phyloP scores from a whole-genome alignment of 495 filamentous ascomycete genomes.

The Xylaria curta region DNA sequence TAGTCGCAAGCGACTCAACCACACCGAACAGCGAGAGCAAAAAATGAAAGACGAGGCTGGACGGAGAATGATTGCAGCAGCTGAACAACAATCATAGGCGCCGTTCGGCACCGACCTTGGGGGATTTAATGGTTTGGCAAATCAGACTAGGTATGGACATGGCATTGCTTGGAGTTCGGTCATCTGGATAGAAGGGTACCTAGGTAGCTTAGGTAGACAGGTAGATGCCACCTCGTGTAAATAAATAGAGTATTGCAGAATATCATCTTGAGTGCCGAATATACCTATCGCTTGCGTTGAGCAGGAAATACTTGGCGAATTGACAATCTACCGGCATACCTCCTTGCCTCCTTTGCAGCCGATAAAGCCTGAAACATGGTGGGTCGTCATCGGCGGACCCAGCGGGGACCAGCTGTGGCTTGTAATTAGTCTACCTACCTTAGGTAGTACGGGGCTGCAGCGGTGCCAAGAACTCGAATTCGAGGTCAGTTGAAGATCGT shows the following conservation, averaged over 20 bases:
- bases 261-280: neutral
- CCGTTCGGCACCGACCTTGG: neutral
- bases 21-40: conserved; percentile 35
- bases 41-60: conserved; percentile 29
- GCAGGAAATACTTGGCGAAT: neutral
- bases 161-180: neutral
- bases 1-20: conserved; percentile 33
- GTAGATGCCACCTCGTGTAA: neutral
- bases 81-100: neutral
- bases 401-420: conserved; percentile 4
- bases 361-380: conserved; percentile 18
- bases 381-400: conserved; percentile 5
- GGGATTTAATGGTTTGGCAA: neutral
- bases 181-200: neutral
- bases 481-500: conserved; percentile 28
- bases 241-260: neutral
- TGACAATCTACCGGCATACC: conserved; percentile 3
- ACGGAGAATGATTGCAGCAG: neutral
- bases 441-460: neutral
- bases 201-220: too few relatives aligned
- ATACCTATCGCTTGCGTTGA: neutral
- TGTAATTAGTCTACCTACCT: conserved; percentile 6
- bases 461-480: conserved; percentile 22
- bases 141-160: neutral
- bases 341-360: neutral